Percentiles rank a stretch among this genome's conserved stretches.
phyloP scores from a whole-genome alignment of 495 filamentous ascomycete species.

The Schizothecium vesticola region DNA sequence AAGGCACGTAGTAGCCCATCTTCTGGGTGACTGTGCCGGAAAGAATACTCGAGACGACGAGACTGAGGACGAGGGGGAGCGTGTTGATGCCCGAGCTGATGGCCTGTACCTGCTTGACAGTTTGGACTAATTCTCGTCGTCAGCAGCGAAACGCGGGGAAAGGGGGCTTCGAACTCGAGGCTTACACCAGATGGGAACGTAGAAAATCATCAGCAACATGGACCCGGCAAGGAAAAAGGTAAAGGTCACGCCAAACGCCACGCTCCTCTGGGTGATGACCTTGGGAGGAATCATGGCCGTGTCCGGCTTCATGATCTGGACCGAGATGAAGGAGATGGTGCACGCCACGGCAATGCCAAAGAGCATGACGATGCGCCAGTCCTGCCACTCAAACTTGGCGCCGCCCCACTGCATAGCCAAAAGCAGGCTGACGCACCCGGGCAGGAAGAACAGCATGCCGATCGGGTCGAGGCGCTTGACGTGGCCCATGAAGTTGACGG shows the following conservation, averaged over 20 bases:
- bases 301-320: constrained; percentile 65
- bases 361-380: constrained; percentile 62
- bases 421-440: constrained; percentile 63
- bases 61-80: constrained; percentile 51
- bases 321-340: constrained; percentile 51
- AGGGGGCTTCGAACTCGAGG: constrained; percentile 2
- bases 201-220: constrained; percentile 67
- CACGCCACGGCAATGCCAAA: constrained; percentile 62
- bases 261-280: constrained; percentile 66
- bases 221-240: constrained; percentile 54
- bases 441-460: constrained; percentile 67
- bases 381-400: constrained; percentile 61
- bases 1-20: constrained; percentile 66
- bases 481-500: constrained; percentile 36
- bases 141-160: constrained; percentile 28
- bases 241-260: constrained; percentile 58
- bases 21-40: constrained; percentile 49
- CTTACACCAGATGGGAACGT: constrained; percentile 72
- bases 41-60: constrained; percentile 43
- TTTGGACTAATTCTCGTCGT: constrained; percentile 61
- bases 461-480: constrained; percentile 59
- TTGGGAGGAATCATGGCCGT: constrained; percentile 72
- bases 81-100: constrained; percentile 56
- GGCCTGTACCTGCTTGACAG: constrained; percentile 53
- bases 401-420: constrained; percentile 87